Evolutionary conservation across 495 filamentous ascomycete genomes (phyloP).

Genomic region (Podospora didyma): DNA sequence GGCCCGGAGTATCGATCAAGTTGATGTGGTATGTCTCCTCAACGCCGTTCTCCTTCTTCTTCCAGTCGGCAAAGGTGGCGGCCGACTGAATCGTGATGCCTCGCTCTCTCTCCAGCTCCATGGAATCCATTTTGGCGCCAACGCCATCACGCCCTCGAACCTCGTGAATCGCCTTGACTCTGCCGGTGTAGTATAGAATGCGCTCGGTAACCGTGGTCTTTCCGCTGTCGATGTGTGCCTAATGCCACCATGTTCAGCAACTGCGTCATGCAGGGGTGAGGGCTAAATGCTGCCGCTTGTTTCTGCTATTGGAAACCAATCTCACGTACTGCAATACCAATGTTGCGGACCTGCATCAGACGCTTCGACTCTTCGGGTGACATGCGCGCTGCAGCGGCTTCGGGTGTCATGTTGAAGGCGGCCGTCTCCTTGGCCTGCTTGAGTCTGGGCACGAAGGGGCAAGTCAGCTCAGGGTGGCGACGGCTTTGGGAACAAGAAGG

Average conservation of each 20-base stretch:
- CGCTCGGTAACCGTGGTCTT: conserved; percentile 97
- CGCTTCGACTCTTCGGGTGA: conserved; percentile 70
- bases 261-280: background rate
- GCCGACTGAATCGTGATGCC: conserved; percentile 99
- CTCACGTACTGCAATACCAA: conserved; percentile 86
- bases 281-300: background rate
- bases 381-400: conserved; percentile 55
- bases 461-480: background rate
- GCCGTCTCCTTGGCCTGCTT: conserved; percentile 42
- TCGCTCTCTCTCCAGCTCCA: conserved; percentile 97
- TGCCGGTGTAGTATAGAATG: conserved; percentile 96
- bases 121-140: conserved; percentile 99
- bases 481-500: background rate
- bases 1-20: conserved; percentile 96
- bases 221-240: conserved; percentile 98
- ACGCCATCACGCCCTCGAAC: conserved; percentile 93
- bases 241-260: conserved; percentile 20
- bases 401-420: conserved; percentile 39
- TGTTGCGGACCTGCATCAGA: conserved; percentile 80
- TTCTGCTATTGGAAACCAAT: background rate
- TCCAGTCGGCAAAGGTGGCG: conserved; percentile 97
- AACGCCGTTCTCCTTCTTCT: conserved; percentile 69
- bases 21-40: conserved; percentile 96
- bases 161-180: conserved; percentile 96
- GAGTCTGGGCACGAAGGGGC: conserved; percentile 21